Evolutionary conservation across 352 stramenopile species (phyloP), one percentile per base, ranked within the genome.

Genomic region (Blastocystis sp.): DNA sequence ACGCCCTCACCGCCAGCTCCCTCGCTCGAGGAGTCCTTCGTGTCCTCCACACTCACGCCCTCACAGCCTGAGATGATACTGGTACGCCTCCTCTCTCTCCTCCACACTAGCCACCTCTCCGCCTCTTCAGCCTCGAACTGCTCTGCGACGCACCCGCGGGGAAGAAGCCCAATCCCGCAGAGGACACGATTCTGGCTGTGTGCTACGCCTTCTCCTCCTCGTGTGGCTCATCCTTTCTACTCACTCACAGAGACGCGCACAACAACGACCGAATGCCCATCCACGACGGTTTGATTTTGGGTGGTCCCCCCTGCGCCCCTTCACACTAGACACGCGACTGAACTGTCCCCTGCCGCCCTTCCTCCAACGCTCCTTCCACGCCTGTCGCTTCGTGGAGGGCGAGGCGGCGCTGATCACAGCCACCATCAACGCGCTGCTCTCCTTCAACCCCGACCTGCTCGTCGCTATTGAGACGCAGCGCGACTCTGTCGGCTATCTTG

Each of bases 391-490:
- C 52, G 78, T 88, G 4, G 57, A 38, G 19, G 17, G 19, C 4
- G 78, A 88, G 45, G 62, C 17, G 11, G 78, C 79, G 2, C 24
- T 88, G 2, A 78, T 88, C n/a, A 43, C 48, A 0, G 52, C 43
- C 21, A 60, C 43, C 21, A 76, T 88, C 48, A 79, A 88, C 48
- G 59, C 54, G n/a, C 34, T 88, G 2, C 11, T 76, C n/a, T 88
- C 64, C 17, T 88, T 79, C 60, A 79, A 88, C 45, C 78, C 78
- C 38, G 78, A 88, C 28, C 21, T 88, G 17, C 24, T 88, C 28
- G 43, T 88, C 9, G 78, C 61, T 60, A 60, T 69, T 78, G 78
- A 88, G 45, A 88, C 62, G 38, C 59, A 88, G 54, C 64, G 68
- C n/a, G 64, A 76, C 66, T 88, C 78, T 0, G 24, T 88, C 7